A percentile compares a stretch with the other conserved stretches of the same genome.
Evolutionary conservation across 2,329 filamentous ascomycete species (phyloP).

Genomic region (Cercospora sesami): DNA sequence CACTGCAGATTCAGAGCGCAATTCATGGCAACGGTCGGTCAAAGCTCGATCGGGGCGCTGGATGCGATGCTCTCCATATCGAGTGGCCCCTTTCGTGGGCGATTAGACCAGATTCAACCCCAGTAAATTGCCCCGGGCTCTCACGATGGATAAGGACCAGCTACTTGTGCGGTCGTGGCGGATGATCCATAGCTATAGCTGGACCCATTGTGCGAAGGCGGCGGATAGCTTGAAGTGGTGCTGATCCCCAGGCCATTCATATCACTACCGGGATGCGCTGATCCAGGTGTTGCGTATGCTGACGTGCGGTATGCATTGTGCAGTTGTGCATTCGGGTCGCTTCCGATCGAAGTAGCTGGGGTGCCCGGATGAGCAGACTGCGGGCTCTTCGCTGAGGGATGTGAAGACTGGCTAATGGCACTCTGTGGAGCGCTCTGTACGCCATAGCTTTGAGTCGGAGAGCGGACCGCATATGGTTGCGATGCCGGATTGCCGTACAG

Average conservation of each 20-base stretch:
- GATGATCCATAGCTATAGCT: conserved; percentile 29
- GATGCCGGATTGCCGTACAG: conserved; percentile 31
- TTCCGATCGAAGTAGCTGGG: conserved; percentile 21
- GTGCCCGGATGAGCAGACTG: conserved; percentile 26
- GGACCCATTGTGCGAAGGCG: conserved; percentile 29
- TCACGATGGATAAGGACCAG: conserved; percentile 25
- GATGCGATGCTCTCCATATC: neutral
- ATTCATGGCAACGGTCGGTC: neutral
- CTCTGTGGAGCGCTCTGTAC: conserved; percentile 34
- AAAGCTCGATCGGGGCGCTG: neutral
- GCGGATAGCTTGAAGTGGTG: conserved; percentile 30
- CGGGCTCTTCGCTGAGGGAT: conserved; percentile 34
- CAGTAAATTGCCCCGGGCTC: neutral
- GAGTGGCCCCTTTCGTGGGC: neutral
- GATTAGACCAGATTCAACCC: neutral
- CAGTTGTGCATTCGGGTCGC: conserved; percentile 29
- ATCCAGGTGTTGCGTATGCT: conserved; percentile 31
- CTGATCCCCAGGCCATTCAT: conserved; percentile 38
- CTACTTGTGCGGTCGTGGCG: conserved; percentile 21
- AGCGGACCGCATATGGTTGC: conserved; percentile 36
- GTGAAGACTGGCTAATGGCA: conserved; percentile 35
- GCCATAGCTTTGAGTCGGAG: conserved; percentile 34
- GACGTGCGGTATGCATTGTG: conserved; percentile 26
- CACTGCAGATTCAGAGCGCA: neutral
- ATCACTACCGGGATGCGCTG: conserved; percentile 29